Conservation (phyloP, 192 early-diverging fungal species). For the Coemansia reversa region DNA sequence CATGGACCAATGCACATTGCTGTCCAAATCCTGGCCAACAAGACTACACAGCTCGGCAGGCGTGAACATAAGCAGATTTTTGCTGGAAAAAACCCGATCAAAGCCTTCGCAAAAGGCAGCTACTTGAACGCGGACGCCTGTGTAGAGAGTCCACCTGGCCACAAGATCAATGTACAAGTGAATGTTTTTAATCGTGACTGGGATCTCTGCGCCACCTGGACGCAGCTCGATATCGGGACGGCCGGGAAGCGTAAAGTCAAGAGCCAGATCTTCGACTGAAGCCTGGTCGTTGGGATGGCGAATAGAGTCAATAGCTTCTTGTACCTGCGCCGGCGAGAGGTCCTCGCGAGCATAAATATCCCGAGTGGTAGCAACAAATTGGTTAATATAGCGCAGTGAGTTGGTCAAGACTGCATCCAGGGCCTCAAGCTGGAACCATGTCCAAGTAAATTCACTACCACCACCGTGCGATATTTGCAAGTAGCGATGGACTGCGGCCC, state of each 20-base stretch:
- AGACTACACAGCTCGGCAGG: slow-evolving; percentile 69
- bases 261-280: slow-evolving; percentile 62
- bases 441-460: slow-evolving; percentile 6
- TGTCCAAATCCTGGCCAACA: slow-evolving; percentile 60
- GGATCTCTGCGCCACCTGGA: slow-evolving; percentile 59
- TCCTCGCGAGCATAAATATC: slow-evolving; percentile 57
- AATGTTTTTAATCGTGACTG: slow-evolving; percentile 82
- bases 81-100: slow-evolving; percentile 72
- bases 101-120: slow-evolving; percentile 83
- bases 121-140: slow-evolving; percentile 68
- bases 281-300: slow-evolving; percentile 52
- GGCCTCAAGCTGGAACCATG: slow-evolving; percentile 46
- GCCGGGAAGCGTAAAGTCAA: slow-evolving; percentile 89
- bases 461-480: not conserved
- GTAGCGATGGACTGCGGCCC: slow-evolving; percentile 65
- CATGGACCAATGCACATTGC: slow-evolving; percentile 73
- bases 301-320: slow-evolving; percentile 49
- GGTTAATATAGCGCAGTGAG: slow-evolving; percentile 66
- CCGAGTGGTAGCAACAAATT: slow-evolving; percentile 62
- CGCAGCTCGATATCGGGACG: slow-evolving; percentile 69
- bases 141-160: slow-evolving; percentile 61
- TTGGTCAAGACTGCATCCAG: slow-evolving; percentile 67
- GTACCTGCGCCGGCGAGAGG: slow-evolving; percentile 53
- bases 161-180: slow-evolving; percentile 71
- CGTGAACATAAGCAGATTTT: slow-evolving; percentile 68